Evolutionary conservation across 1,284 basidiomycete species (phyloP).

Genomic region (Ustilago trichophora): DNA sequence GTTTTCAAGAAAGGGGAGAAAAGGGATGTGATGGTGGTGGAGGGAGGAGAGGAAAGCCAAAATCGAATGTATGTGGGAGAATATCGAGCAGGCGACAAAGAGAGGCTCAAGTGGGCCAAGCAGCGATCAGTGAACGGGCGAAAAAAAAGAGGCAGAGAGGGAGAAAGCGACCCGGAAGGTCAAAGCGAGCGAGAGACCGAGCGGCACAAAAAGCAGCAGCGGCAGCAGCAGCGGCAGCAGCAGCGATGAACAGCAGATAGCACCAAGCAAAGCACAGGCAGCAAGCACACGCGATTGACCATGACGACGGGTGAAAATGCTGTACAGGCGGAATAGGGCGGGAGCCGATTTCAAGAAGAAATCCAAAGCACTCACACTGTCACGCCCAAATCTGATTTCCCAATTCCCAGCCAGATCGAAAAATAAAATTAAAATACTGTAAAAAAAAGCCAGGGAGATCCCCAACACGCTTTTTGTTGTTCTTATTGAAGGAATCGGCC

Average conservation of each 20-base stretch:
- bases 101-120: background rate
- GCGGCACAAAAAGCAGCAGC: slow-evolving; percentile 3
- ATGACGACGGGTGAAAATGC: slow-evolving; percentile 5
- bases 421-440: too few relatives aligned
- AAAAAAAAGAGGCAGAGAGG: background rate
- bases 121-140: background rate
- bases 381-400: background rate
- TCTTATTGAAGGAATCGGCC: too few relatives aligned
- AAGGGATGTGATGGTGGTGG: slow-evolving; percentile 30
- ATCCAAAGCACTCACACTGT: too few relatives aligned
- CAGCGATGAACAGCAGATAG: background rate
- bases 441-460: too few relatives aligned
- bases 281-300: slow-evolving; percentile 3
- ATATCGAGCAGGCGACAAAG: background rate
- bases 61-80: background rate
- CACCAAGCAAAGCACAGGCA: background rate
- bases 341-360: slow-evolving; percentile 16
- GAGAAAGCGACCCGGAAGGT: background rate
- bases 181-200: slow-evolving; percentile 2
- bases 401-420: slow-evolving; percentile 11
- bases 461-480: too few relatives aligned
- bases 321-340: background rate
- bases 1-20: too few relatives aligned
- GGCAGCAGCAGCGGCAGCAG: background rate
- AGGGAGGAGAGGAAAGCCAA: background rate